Evolutionary conservation across 805 yeast genomes (phyloP).

Genomic region (Saturnispora quitensis): DNA sequence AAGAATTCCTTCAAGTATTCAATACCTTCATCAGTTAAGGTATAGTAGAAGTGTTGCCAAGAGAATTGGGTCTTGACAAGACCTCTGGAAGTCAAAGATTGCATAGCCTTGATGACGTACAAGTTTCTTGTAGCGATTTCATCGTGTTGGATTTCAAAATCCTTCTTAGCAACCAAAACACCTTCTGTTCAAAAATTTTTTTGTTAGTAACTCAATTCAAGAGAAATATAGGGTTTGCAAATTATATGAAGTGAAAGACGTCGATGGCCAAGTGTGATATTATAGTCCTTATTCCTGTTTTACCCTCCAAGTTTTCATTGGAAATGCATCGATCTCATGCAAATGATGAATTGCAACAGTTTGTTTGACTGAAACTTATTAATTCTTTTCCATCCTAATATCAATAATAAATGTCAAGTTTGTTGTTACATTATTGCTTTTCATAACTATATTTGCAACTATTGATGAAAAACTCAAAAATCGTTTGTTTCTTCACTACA

Average conservation of each 20-base stretch:
- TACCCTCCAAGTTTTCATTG: too few species aligned
- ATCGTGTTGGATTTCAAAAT: constrained; percentile 96
- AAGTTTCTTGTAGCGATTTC: constrained; percentile 97
- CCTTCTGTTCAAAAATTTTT: constrained; percentile 57
- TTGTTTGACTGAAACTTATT: too few species aligned
- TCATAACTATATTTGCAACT: neutral
- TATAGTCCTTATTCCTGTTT: too few species aligned
- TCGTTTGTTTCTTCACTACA: neutral
- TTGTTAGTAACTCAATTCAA: constrained; percentile 15
- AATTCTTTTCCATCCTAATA: too few species aligned
- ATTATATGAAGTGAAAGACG: neutral
- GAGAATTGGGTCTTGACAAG: constrained; percentile 99
- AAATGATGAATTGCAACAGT: too few species aligned
- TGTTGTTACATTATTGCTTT: neutral
- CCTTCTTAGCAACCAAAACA: constrained; percentile 99
- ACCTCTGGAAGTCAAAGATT: constrained; percentile 97
- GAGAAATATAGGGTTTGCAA: neutral
- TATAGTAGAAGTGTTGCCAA: constrained; percentile 99
- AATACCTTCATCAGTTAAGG: constrained; percentile 99
- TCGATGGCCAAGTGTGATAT: neutral
- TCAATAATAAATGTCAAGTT: too few species aligned
- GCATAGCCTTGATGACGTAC: constrained; percentile 97
- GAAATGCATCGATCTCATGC: too few species aligned
- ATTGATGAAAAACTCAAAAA: neutral
- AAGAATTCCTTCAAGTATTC: constrained; percentile 97